These are phyloP conservation scores for Dictyostelium brefeldianum DNA, from an alignment of 78 protist species.

Conservation along the genomic window DNA sequence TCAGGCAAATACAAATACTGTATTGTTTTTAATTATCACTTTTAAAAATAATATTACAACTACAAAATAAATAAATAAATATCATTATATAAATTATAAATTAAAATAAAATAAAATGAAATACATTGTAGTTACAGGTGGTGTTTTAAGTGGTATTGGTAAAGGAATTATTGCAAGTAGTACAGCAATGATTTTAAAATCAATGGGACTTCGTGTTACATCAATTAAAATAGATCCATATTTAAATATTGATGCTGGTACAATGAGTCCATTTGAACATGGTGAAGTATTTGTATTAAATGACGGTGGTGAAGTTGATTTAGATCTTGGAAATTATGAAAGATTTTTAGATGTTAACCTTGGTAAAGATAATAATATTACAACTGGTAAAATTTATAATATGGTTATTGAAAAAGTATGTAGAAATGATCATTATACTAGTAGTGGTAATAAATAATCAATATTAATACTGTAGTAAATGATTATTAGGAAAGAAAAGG, in stretches of 20 bases:
- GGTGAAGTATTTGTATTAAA: slow-evolving; percentile 89
- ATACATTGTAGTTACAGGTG: slow-evolving; percentile 91
- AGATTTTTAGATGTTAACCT: slow-evolving; percentile 93
- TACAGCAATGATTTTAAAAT: slow-evolving; percentile 87
- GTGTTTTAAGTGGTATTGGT: slow-evolving; percentile 95
- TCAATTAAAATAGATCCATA: slow-evolving; percentile 93
- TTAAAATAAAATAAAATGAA: slow-evolving; percentile 59
- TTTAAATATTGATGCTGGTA: slow-evolving; percentile 94
- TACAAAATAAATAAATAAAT: no score
- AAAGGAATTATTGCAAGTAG: slow-evolving; percentile 92
- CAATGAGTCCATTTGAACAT: slow-evolving; percentile 96
- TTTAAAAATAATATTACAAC: no score
- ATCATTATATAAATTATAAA: slow-evolving; percentile 5
- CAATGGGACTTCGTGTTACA: slow-evolving; percentile 87
- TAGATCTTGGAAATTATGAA: slow-evolving; percentile 99
- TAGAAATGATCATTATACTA: background rate
- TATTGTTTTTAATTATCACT: background rate
- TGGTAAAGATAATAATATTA: slow-evolving; percentile 96
- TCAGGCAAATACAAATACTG: no score
- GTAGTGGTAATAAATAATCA: background rate
- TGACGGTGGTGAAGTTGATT: slow-evolving; percentile 98
- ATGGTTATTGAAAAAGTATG: slow-evolving; percentile 89
- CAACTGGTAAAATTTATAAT: slow-evolving; percentile 98
- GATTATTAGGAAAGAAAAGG: slow-evolving; percentile 94
- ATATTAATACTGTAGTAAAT: background rate